Conservation (phyloP, 164 flowering plant genomes). For the Saururus chinensis region DNA sequence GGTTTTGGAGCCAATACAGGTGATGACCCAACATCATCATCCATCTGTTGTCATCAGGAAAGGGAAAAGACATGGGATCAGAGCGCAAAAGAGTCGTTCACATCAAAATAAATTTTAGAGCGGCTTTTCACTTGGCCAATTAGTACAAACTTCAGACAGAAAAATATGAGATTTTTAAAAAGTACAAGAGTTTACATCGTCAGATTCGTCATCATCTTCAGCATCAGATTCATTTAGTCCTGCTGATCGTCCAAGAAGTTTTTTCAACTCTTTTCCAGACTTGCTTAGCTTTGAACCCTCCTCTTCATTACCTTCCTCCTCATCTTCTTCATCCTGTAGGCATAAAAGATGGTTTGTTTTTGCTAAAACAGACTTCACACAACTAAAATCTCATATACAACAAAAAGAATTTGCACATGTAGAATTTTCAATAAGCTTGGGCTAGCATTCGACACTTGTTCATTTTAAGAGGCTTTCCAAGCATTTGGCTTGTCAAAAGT, state of each 20-base stretch:
- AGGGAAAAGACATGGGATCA: neutral
- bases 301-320: slow-evolving; percentile 58
- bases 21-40: slow-evolving; percentile 52
- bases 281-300: slow-evolving; percentile 82
- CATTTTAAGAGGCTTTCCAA: too few species aligned
- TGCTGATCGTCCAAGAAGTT: slow-evolving; percentile 61
- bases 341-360: neutral
- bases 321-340: slow-evolving; percentile 88
- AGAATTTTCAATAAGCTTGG: too few species aligned
- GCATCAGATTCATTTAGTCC: slow-evolving; percentile 78
- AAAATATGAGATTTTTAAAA: neutral
- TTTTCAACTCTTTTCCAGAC: slow-evolving; percentile 93
- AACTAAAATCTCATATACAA: neutral
- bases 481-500: too few species aligned
- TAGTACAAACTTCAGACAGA: neutral
- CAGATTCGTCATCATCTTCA: slow-evolving; percentile 90
- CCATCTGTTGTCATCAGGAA: slow-evolving; percentile 25
- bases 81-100: neutral
- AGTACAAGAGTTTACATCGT: slow-evolving; percentile 41
- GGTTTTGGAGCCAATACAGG: slow-evolving; percentile 70
- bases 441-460: too few species aligned
- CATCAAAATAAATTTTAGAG: neutral
- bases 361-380: neutral
- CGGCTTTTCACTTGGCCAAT: too few species aligned
- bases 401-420: too few species aligned